A percentile compares a stretch with the other conserved stretches of the same genome.
phyloP scores from a whole-genome alignment of 179 eudicot species.

The Silene vulgaris region DNA sequence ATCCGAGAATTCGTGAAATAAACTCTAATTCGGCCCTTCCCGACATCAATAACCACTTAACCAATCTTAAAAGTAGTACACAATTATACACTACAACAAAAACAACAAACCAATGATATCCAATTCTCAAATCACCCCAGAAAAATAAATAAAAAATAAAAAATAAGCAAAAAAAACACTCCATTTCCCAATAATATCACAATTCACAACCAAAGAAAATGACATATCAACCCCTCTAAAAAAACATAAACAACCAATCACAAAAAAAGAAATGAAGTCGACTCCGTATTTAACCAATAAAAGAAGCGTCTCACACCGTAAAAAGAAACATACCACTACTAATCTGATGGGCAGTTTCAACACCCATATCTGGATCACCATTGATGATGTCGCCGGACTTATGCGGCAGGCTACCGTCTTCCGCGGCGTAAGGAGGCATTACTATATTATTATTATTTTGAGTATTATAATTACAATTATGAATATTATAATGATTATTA shows the following conservation, averaged over 20 bases:
- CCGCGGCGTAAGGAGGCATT: slow-evolving; percentile 25
- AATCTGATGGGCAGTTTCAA: slow-evolving; percentile 77
- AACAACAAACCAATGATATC: not conserved
- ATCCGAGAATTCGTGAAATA: not conserved
- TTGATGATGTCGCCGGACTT: not conserved
- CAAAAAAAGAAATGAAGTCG: not conserved
- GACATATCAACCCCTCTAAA: not conserved
- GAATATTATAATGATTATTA: not conserved
- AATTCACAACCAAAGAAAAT: not conserved
- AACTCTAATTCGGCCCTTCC: no score
- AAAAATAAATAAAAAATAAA: not conserved
- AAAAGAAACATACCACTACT: slow-evolving; percentile 46
- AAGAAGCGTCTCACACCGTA: not conserved
- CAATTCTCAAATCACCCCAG: not conserved
- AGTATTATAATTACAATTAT: not conserved
- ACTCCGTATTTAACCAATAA: not conserved
- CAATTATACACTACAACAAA: not conserved
- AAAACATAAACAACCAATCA: not conserved
- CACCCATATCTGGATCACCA: slow-evolving; percentile 20
- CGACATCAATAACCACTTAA: not conserved
- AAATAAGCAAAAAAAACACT: not conserved
- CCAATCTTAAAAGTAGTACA: not conserved
- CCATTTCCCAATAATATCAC: not conserved
- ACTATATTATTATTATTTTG: not conserved
- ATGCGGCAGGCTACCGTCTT: slow-evolving; percentile 14